Evolutionary conservation across 2,329 filamentous ascomycete genomes (phyloP), one percentile per base, ranked within the genome.

Genomic region (Nakataea oryzae): DNA sequence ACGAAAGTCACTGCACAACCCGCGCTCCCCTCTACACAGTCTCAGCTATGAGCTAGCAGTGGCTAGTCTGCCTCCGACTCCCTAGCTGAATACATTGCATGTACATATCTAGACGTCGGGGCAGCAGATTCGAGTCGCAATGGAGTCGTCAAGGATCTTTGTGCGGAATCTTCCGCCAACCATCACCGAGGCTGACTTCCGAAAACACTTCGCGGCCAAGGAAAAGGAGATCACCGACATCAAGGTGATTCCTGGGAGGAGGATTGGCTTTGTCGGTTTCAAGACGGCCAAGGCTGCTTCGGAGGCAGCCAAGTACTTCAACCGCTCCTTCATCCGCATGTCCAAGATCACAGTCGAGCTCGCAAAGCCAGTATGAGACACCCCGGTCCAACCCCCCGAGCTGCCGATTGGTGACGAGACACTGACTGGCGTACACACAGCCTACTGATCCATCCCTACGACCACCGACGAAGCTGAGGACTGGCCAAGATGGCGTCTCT

Each of bases 211-310:
- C 75, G 85, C 89, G 64, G 82, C 78, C 54, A 78, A 85, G 69
- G 88, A 87, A 65, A 85, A 85, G 65, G 80, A 89, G 66, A 85
- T 97, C 71, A 97, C 93, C 61, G 95, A 99, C 77, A 85, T 92
- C 69, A 96, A 96, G 81, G 84, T 97, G 72, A 90, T 97, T 71
- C 85, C 91, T 7, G 87, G 92, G 70, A 86, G 95, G 70, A 86
- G 93, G 68, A 97, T 99, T 75, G 95, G 93, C 69, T 99, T 96
- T 81, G 86, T 99, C 64, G 95, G 95, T 65, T 97, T 93, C 81
- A 93, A 90, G 76, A 90, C 85, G 60, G 79, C 89, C 17, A 86
- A 93, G 65, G 88, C 91, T 72, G 95, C 95, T 62, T 80, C 84
- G 63, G 85, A 87, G 71, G 93, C 95, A 57, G 89, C 96, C 73